Percentiles rank a stretch among this genome's conserved stretches.
Conservation (phyloP, 2,329 filamentous ascomycete species). For the Botrytis elliptica region DNA sequence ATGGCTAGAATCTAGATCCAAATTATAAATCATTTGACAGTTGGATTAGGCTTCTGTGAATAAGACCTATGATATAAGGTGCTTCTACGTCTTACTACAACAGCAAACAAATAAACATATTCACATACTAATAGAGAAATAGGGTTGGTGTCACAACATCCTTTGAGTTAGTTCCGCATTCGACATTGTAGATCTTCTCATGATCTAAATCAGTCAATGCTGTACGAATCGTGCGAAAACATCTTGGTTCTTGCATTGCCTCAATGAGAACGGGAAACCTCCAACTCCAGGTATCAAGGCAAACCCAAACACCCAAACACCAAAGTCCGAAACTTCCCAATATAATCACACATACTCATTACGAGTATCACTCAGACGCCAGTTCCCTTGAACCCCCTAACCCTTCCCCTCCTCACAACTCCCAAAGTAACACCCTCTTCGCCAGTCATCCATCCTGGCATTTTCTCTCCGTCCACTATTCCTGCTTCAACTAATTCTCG, state of each 20-base stretch:
- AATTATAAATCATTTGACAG: not conserved
- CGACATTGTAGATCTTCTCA: not conserved
- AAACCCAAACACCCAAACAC: constrained; percentile 2
- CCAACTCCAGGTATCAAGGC: constrained; percentile 10
- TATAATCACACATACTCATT: not conserved
- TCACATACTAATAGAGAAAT: not conserved
- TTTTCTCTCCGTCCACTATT: constrained; percentile 69
- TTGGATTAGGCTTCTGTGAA: not conserved
- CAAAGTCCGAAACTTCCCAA: not conserved
- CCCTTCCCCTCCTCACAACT: constrained; percentile 64
- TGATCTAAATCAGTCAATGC: not conserved
- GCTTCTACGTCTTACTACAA: not conserved
- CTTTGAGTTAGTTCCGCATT: not conserved
- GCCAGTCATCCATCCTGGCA: constrained; percentile 91
- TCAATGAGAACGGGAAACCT: not conserved
- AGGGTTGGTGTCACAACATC: not conserved
- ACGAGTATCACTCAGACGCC: constrained; percentile 37
- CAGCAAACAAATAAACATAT: not conserved
- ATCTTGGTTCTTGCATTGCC: not conserved
- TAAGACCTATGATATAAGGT: not conserved
- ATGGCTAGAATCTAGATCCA: not conserved
- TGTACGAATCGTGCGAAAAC: not conserved
- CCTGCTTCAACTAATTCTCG: constrained; percentile 75
- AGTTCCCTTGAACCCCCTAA: constrained; percentile 58
- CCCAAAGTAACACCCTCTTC: constrained; percentile 78